Base-by-base conservation (phyloP, 1,284 basidiomycete species). In the Fistulinella staudtii region DNA sequence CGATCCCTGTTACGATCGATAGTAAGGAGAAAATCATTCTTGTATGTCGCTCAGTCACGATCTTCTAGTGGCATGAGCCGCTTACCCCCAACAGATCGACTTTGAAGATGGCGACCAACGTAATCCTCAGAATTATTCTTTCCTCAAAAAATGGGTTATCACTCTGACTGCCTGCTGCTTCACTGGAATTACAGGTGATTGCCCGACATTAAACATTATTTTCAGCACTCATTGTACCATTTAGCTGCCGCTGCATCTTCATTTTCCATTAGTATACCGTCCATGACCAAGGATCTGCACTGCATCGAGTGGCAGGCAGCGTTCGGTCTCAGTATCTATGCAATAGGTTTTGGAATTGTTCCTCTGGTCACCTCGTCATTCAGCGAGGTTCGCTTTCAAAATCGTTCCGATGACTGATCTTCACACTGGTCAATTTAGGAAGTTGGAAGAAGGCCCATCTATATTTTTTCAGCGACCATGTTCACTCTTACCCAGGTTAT, bases 311-410 rank as follows among this genome's bases (percentile, higher is more conserved):
- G 67, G 14, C 53, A 68, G 35, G 67, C 64, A 22, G 65, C 64
- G 3, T 55, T 64, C 3, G 76, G 65, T 10, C 57, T 69, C 27
- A 68, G 61, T 40, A 57, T 67, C 39, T 77, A 67, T 54, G 68
- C 64, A 33, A 46, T 74, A 33, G 77, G 76, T 0, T 79, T 75
- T 40, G 71, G 65, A 2, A 47, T 76, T 13, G 58, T 68, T 8
- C 77, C 77, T 0, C 54, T 79, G 17, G 51, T 75, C 6, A 60
- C 70, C 11, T 71, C 73, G 7, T 70, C 77, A 7, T 63, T 77
- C 4, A 70, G 69, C 15, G 77, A 79, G 54, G 57, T 63, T 17
- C 11, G 47, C 13, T 8, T 3, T 30, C 24, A 17, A 29, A 2
- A 22, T 5, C 20, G 22, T 33, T 15, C 3, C 2, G 28, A n/a